Evolutionary conservation across 1,284 basidiomycete genomes (phyloP).

Genomic region (Ceratorhiza oryzae-sativae): DNA sequence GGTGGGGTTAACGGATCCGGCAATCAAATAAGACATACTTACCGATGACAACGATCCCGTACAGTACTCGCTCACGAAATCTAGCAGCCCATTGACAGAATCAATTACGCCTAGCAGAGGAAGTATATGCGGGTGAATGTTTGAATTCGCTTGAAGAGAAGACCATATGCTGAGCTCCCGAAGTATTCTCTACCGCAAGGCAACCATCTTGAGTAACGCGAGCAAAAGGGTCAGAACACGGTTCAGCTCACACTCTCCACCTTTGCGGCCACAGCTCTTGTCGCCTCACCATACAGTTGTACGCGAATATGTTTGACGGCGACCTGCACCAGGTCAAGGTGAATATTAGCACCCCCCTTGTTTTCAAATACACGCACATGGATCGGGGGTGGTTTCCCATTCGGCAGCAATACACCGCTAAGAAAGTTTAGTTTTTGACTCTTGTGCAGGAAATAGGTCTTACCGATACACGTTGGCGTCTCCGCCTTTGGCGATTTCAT

Average conservation of each 20-base stretch:
- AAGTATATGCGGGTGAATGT: conserved; percentile 10
- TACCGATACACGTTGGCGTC: conserved; percentile 22
- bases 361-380: not conserved
- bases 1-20: not conserved
- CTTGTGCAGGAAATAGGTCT: not conserved
- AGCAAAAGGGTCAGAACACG: not conserved
- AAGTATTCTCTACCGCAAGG: not conserved
- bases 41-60: not conserved
- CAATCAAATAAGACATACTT: not conserved
- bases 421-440: not conserved
- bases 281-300: not conserved
- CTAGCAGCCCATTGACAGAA: not conserved
- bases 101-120: conserved; percentile 5
- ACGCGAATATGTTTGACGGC: conserved; percentile 6
- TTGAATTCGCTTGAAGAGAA: not conserved
- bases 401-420: not conserved
- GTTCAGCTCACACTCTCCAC: not conserved
- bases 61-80: conserved; percentile 22
- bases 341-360: too few species aligned
- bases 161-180: conserved; percentile 25
- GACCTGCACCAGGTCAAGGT: too few species aligned
- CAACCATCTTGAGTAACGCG: not conserved
- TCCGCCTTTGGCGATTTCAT: conserved; percentile 19
- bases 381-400: not conserved
- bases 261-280: not conserved